A percentile compares a stretch with the other conserved stretches of the same genome.
These are phyloP conservation scores for Ganoderma boninense DNA, from an alignment of 1,284 basidiomycete genomes.

Conservation along the genomic window DNA sequence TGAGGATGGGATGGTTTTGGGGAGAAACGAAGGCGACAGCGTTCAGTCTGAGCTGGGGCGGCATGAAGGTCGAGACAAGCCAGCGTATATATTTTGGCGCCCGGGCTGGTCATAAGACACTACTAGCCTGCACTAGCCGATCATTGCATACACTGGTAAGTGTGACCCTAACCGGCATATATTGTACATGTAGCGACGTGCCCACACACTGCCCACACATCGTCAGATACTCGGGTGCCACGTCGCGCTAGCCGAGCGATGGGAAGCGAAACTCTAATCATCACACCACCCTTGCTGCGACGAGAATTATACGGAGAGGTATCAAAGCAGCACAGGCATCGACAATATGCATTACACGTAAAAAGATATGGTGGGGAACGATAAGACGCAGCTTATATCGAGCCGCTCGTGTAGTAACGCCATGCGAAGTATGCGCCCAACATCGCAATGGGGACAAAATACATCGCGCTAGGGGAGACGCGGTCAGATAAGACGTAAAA, in stretches of 20 bases:
- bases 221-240: not conserved
- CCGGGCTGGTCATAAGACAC: not conserved
- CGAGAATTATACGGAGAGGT: slow-evolving; percentile 21
- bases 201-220: not conserved
- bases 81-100: not conserved
- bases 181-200: not conserved
- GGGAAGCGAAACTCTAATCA: not conserved
- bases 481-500: slow-evolving; percentile 21
- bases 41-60: slow-evolving; percentile 71
- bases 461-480: slow-evolving; percentile 63
- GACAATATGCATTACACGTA: slow-evolving; percentile 5
- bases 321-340: slow-evolving; percentile 19
- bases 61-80: slow-evolving; percentile 50
- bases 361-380: slow-evolving; percentile 1
- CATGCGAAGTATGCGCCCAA: slow-evolving; percentile 86
- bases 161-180: not conserved
- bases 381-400: slow-evolving; percentile 38
- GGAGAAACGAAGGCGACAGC: slow-evolving; percentile 84
- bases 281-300: not conserved
- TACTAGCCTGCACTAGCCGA: not conserved
- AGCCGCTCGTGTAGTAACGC: slow-evolving; percentile 69
- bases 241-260: not conserved
- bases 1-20: slow-evolving; percentile 81
- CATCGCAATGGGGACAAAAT: slow-evolving; percentile 78
- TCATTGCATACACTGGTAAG: not conserved